Evolutionary conservation across 805 yeast genomes (phyloP).

Genomic region (Torulaspora gathmanii): DNA sequence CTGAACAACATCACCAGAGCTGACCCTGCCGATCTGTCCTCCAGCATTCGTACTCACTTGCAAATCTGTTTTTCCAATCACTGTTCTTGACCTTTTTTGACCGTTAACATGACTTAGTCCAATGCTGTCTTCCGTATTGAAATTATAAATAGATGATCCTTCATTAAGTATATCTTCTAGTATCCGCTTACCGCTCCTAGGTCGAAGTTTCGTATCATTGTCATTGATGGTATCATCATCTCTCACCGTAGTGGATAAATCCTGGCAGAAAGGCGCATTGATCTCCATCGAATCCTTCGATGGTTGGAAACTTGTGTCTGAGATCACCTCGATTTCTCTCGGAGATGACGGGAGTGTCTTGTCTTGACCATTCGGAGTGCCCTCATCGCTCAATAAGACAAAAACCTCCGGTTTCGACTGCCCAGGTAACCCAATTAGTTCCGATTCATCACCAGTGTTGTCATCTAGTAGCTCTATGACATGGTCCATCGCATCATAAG

Average conservation of each 20-base stretch:
- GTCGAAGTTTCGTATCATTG: neutral
- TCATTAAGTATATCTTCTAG: slow-evolving; percentile 19
- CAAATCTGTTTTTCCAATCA: neutral
- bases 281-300: slow-evolving; percentile 20
- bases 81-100: neutral
- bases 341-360: slow-evolving; percentile 18
- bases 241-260: slow-evolving; percentile 13
- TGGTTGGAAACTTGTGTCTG: slow-evolving; percentile 1
- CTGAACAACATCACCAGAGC: neutral
- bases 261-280: slow-evolving; percentile 23
- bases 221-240: neutral
- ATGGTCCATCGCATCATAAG: slow-evolving; percentile 6
- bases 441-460: neutral
- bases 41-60: neutral
- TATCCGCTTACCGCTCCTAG: slow-evolving; percentile 7
- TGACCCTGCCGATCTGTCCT: neutral
- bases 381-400: slow-evolving; percentile 8
- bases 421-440: neutral
- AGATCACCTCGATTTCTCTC: slow-evolving; percentile 1
- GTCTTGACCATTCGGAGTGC: neutral
- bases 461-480: slow-evolving; percentile 12
- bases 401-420: slow-evolving; percentile 6
- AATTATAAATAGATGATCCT: slow-evolving; percentile 11
- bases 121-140: neutral
- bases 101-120: neutral